Base-by-base conservation (phyloP, 805 yeast genomes). In the Torulaspora quercuum region DNA sequence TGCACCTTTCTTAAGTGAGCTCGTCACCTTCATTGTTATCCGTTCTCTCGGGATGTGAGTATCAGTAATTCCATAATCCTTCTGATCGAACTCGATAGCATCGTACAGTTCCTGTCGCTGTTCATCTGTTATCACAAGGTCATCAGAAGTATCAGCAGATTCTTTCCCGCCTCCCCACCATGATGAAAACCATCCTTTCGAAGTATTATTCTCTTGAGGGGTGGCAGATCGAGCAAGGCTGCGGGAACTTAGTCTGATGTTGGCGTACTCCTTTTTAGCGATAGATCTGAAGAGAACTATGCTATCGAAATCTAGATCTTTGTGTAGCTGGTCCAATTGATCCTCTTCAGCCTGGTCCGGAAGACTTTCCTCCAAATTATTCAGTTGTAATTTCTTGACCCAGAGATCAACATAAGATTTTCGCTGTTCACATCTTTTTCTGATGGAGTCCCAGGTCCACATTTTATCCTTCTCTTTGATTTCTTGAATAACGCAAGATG, bases 401-500 rank as follows among this genome's bases (percentile, higher is more conserved):
- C 89, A 90, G 0, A 86, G 63, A 9, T 55, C 55, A 11, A 83
- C 71, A 59, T 92, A 92, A 1, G 67, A 61, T 34, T 70, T 74
- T 50, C 96, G 68, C 54, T 82, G 79, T 43, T 84, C 84, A 45
- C 94, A 67, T 52, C 95, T 72, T 32, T 69, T 70, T 31, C 75
- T 73, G 48, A 90, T 76, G 52, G 75, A 75, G 3, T 73, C 92
- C 98, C 98, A 94, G 22, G 87, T 78, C 94, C 95, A 85, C 50
- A 75, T 76, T 49, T 78, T 73, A 55, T 84, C 78, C 50, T 73
- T 76, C 41, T 86, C 92, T 50, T 84, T 95, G 25, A 92, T 80
- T 54, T 88, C 95, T 39, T 77, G 69, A 28, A 76, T 61, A 2
- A 92, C 84, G 13, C 85, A 79, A n/a, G 72, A 62, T 1, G 85